These are phyloP conservation scores for Pyrus hybrid DNA, from an alignment of 331 rosid genomes.

Conservation along the genomic window DNA sequence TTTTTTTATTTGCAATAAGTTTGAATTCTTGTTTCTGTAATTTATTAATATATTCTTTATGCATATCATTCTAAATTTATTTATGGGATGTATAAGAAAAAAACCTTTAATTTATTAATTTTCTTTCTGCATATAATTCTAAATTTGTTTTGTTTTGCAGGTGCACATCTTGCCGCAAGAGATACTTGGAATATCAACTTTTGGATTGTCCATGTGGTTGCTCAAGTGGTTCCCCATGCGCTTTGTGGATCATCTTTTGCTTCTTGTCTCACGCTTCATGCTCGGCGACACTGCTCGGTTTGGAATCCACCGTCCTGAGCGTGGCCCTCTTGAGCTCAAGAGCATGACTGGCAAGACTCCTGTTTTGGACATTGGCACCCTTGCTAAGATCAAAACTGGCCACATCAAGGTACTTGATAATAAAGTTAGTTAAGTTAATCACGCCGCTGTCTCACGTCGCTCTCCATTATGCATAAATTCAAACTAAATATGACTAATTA, in stretches of 20 bases:
- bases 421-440: neutral
- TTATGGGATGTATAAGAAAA: neutral
- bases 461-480: neutral
- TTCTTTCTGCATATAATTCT: neutral
- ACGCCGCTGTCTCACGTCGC: neutral
- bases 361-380: constrained; percentile 88
- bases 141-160: constrained; percentile 25
- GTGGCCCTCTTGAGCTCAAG: constrained; percentile 90
- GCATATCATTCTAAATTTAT: no score
- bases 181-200: constrained; percentile 88
- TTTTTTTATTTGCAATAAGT: neutral
- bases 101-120: neutral
- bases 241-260: constrained; percentile 72
- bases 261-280: constrained; percentile 54
- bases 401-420: constrained; percentile 50
- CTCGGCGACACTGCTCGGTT: constrained; percentile 75
- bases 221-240: constrained; percentile 79
- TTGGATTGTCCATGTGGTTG: constrained; percentile 80
- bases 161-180: constrained; percentile 91
- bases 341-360: constrained; percentile 76
- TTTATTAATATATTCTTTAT: no score
- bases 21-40: neutral
- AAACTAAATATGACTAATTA: neutral
- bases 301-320: constrained; percentile 70
- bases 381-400: constrained; percentile 64